These are phyloP conservation scores for Aurifilum marmelostoma DNA, from an alignment of 2,329 filamentous ascomycete species.

Conservation along the genomic window DNA sequence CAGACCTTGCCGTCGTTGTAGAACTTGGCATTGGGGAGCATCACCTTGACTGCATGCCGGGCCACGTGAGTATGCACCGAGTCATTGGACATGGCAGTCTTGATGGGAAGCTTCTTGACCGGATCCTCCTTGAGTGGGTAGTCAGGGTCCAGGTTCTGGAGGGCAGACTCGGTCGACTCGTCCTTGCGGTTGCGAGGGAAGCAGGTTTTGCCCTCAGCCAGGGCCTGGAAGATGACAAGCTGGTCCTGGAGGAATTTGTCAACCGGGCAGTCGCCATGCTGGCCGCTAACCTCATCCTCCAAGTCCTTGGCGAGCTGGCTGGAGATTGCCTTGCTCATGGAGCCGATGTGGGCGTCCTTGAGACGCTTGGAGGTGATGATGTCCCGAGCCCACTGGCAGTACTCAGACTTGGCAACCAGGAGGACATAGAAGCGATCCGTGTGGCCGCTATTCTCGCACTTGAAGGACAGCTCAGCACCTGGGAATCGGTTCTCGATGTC, in stretches of 20 bases:
- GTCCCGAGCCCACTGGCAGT: constrained; percentile 54
- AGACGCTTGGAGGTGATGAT: constrained; percentile 38
- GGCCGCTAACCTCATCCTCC: constrained; percentile 43
- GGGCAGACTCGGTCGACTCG: constrained; percentile 6
- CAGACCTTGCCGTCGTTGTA: constrained; percentile 20
- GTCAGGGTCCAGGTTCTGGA: constrained; percentile 1
- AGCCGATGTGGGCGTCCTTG: constrained; percentile 31
- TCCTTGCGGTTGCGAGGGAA: constrained; percentile 39
- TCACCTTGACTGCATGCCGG: constrained; percentile 10
- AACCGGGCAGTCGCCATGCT: constrained; percentile 48
- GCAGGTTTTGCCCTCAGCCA: constrained; percentile 57
- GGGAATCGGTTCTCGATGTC: constrained; percentile 50
- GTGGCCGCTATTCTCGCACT: constrained; percentile 54
- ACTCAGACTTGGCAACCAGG: constrained; percentile 56
- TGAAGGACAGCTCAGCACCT: constrained; percentile 48
- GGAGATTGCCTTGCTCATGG: constrained; percentile 45
- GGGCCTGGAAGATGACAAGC: constrained; percentile 61
- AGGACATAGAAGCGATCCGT: constrained; percentile 58
- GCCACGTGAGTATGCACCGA: constrained; percentile 18
- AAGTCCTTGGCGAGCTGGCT: constrained; percentile 50
- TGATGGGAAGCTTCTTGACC: neutral
- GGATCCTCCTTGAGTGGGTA: neutral
- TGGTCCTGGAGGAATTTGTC: constrained; percentile 66
- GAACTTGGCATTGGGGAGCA: constrained; percentile 18
- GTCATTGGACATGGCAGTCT: constrained; percentile 11